Base-by-base conservation (phyloP, 306 rosid genomes). In the Castanea sativa region DNA sequence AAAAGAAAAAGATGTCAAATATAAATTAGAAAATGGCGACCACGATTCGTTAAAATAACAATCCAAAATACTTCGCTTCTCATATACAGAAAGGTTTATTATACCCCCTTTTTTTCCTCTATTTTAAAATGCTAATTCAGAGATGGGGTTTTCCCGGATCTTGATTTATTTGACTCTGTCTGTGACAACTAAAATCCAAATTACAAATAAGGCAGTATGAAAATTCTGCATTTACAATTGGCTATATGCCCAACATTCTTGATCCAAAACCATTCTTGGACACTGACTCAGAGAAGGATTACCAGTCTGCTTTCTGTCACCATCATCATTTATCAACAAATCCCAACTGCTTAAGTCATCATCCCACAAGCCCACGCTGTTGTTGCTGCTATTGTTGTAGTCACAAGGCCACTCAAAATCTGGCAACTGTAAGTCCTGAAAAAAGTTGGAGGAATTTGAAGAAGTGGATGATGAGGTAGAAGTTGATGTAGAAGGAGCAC, bases 341-440 rank as follows among this genome's bases (percentile, higher is more conserved):
- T 86, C 93, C 94, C 84, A 93, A 73, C 69, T 67, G 80, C 83
- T 82, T 71, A 93, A 86, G 73, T 93, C 97, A 78, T 88, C 91
- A 70, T 87, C 88, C 91, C 97, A 91, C 67, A 90, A 74, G 13
- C 74, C 58, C 79, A 85, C 25, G 43, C 41, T 73, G 59, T 30
- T 73, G 35, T 32, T 63, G 55, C 23, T 23, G 71, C 45, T 41
- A 41, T 16, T 76, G 38, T 32, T 55, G 71, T 69, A 77, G 71
- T 55, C 71, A 18, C 82, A 80, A 2, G 83, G 74, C 94, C 92
- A 91, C 13, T 87, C 91, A 56, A 90, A 91, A 72, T 90, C 97
- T 52, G 85, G 80, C 33, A 93, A 87, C 20, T 87, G 81, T 19
- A 90, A 64, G 55, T 90, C 90, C 57, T 91, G 87, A 70, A 77